These are phyloP conservation scores for Kurtzmaniella natalensis DNA, from an alignment of 1,139 yeast species.

Conservation along the genomic window DNA sequence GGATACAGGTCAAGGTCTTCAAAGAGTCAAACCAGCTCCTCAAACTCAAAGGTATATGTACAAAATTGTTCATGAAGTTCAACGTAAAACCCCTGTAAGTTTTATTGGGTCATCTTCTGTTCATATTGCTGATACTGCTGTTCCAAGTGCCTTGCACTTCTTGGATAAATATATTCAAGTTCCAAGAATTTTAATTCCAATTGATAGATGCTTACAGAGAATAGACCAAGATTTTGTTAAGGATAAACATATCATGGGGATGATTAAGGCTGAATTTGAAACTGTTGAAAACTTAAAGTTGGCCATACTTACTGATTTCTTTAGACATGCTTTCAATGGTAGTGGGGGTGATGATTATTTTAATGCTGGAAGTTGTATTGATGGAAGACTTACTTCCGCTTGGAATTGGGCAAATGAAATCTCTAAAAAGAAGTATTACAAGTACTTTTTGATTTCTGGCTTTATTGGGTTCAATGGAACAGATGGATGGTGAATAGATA, in stretches of 20 bases:
- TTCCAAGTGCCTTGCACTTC: conserved; percentile 72
- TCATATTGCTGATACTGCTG: conserved; percentile 74
- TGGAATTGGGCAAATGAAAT: conserved; percentile 77
- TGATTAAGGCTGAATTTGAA: conserved; percentile 55
- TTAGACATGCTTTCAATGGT: conserved; percentile 72
- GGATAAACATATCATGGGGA: conserved; percentile 45
- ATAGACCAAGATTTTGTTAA: conserved; percentile 44
- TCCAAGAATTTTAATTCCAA: conserved; percentile 67
- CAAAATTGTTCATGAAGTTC: conserved; percentile 55
- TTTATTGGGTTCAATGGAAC: conserved; percentile 73
- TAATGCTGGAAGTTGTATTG: conserved; percentile 77
- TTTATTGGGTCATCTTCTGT: conserved; percentile 80
- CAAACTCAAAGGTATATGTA: conserved; percentile 64
- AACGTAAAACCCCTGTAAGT: conserved; percentile 46
- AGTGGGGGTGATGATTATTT: conserved; percentile 76
- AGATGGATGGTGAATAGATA: conserved; percentile 54
- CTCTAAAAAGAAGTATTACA: conserved; percentile 58
- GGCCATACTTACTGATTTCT: conserved; percentile 59
- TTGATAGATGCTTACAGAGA: conserved; percentile 50
- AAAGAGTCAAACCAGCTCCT: conserved; percentile 69
- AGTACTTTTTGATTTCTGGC: conserved; percentile 60
- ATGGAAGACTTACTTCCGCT: conserved; percentile 71
- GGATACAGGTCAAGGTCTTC: conserved; percentile 77
- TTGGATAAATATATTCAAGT: conserved; percentile 73
- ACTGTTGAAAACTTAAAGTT: conserved; percentile 46